Percentiles rank a stretch among this genome's conserved stretches.
These are phyloP conservation scores for Mycena indigotica DNA, from an alignment of 768 basidiomycete species.

Conservation along the genomic window DNA sequence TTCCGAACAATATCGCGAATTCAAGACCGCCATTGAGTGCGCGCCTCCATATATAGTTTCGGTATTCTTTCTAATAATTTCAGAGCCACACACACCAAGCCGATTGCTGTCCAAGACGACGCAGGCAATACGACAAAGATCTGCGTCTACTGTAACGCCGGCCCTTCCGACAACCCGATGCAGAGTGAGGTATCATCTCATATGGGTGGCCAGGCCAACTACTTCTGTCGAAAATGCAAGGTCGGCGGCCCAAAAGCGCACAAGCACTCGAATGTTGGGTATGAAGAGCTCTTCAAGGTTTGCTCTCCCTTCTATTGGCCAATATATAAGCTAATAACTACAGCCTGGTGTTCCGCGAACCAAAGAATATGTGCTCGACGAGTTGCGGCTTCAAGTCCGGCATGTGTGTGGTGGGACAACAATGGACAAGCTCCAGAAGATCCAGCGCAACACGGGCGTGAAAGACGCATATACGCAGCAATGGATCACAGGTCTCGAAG, in stretches of 20 bases:
- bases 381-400: conserved; percentile 35
- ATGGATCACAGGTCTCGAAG: conserved; percentile 21
- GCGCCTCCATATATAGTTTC: conserved; percentile 10
- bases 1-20: conserved; percentile 40
- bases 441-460: conserved; percentile 37
- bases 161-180: conserved; percentile 40
- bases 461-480: conserved; percentile 41
- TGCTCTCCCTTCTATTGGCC: conserved; percentile 4
- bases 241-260: conserved; percentile 36
- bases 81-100: conserved; percentile 33
- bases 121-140: conserved; percentile 23
- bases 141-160: conserved; percentile 26
- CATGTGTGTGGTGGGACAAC: conserved; percentile 34
- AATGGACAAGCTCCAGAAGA: conserved; percentile 25
- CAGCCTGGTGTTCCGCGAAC: conserved; percentile 29
- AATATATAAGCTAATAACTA: background rate
- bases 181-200: conserved; percentile 36
- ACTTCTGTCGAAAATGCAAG: conserved; percentile 41
- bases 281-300: conserved; percentile 34
- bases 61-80: background rate
- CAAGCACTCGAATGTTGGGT: conserved; percentile 37
- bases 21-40: conserved; percentile 35
- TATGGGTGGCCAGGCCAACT: conserved; percentile 42
- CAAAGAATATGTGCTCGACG: conserved; percentile 19
- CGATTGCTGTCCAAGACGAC: conserved; percentile 35